Conservation (phyloP, 2,329 filamentous ascomycete genomes). For the Fusarium sp. region DNA sequence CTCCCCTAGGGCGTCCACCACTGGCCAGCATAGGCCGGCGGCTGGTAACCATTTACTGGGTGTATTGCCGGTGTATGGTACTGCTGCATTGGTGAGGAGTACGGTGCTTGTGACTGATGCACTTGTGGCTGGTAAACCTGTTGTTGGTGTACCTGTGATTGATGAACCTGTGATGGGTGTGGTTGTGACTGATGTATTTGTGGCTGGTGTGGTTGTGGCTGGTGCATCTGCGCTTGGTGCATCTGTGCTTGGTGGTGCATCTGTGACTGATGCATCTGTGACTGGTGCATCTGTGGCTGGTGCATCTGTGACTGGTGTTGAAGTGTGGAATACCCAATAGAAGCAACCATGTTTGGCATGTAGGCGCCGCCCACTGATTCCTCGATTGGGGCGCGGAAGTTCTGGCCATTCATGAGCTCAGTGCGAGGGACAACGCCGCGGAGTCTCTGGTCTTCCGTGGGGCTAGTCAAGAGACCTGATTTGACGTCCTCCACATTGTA, state of each 20-base stretch:
- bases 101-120: neutral
- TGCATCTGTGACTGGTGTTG: neutral
- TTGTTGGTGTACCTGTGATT: neutral
- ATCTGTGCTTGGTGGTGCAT: neutral
- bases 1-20: neutral
- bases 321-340: neutral
- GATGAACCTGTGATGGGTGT: neutral
- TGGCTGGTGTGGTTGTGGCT: neutral
- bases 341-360: neutral
- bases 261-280: neutral
- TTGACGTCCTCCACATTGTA: constrained; percentile 85
- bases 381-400: constrained; percentile 72
- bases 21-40: neutral
- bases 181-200: neutral
- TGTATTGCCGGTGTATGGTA: neutral
- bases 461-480: constrained; percentile 64
- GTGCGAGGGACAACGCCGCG: constrained; percentile 60
- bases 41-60: neutral
- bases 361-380: neutral
- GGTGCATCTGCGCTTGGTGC: neutral
- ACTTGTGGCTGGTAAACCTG: neutral
- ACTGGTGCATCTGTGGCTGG: neutral
- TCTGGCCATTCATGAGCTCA: constrained; percentile 68
- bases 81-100: neutral
- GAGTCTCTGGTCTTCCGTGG: constrained; percentile 56